Evolutionary conservation across 192 early-diverging fungal species (phyloP).

Genomic region (Phlyctochytrium arcticum): DNA sequence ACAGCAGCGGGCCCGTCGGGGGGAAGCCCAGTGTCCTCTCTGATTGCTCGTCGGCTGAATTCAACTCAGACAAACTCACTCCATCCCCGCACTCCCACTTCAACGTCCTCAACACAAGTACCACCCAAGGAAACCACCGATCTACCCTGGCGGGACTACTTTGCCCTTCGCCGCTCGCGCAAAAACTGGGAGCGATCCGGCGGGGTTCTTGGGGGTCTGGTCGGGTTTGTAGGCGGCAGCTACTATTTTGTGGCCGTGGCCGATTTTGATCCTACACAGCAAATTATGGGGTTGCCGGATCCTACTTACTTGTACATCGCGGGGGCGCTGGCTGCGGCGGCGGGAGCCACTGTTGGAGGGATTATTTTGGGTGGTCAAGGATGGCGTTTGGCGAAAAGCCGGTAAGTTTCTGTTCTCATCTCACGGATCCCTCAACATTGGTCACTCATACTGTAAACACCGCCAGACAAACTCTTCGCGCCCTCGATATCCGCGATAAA

Average conservation of each 20-base stretch:
- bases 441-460: no score
- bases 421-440: background rate
- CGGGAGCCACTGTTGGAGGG: conserved; percentile 20
- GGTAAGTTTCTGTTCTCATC: conserved; percentile 21
- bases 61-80: no score
- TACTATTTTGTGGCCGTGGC: conserved; percentile 44
- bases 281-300: conserved; percentile 35
- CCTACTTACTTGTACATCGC: conserved; percentile 32
- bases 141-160: conserved; percentile 45
- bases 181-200: conserved; percentile 30
- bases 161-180: conserved; percentile 27
- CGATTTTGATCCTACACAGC: conserved; percentile 46
- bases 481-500: conserved; percentile 19
- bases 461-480: background rate
- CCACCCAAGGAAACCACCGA: background rate
- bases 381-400: conserved; percentile 34
- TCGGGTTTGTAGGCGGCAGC: conserved; percentile 27
- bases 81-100: no score
- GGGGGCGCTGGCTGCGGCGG: conserved; percentile 29
- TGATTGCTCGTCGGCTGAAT: no score
- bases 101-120: background rate
- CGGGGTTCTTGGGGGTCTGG: conserved; percentile 6
- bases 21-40: no score
- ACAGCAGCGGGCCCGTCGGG: no score
- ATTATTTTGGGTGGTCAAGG: conserved; percentile 17